Evolutionary conservation across 2,329 filamentous ascomycete genomes (phyloP).

Genomic region (Pseudogymnoascus sp.): DNA sequence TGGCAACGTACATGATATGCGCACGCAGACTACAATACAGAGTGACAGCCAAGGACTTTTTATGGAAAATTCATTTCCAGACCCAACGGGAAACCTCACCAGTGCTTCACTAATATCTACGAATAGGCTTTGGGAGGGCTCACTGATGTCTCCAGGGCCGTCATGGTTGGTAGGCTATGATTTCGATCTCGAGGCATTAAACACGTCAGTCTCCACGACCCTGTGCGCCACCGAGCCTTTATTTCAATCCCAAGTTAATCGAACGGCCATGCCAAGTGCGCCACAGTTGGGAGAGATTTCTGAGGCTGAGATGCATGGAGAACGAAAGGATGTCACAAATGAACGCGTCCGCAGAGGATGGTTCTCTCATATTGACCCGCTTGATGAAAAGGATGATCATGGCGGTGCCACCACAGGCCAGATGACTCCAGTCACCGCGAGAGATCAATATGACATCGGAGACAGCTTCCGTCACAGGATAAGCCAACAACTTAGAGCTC

Average conservation of each 20-base stretch:
- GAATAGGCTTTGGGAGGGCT: background rate
- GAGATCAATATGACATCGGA: conserved; percentile 4
- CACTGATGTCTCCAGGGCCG: background rate
- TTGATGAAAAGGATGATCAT: background rate
- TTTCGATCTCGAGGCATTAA: conserved; percentile 9
- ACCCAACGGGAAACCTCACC: too few species aligned
- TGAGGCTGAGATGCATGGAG: background rate
- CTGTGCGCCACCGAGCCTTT: background rate
- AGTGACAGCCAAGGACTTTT: too few species aligned
- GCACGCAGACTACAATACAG: too few species aligned
- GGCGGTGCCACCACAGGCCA: background rate
- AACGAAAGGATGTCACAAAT: background rate
- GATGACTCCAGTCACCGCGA: background rate
- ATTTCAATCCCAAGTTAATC: background rate
- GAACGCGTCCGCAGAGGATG: background rate
- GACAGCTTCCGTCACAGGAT: conserved; percentile 4
- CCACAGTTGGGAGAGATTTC: background rate
- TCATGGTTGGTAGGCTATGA: background rate
- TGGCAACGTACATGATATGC: too few species aligned
- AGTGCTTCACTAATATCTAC: background rate
- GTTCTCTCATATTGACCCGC: background rate
- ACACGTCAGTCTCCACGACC: background rate
- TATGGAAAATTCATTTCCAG: too few species aligned
- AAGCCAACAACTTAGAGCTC: background rate
- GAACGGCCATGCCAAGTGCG: background rate